Evolutionary conservation across 2,329 filamentous ascomycete species (phyloP), one percentile per base, ranked within the genome.

Genomic region (Clonostachys byssicola): DNA sequence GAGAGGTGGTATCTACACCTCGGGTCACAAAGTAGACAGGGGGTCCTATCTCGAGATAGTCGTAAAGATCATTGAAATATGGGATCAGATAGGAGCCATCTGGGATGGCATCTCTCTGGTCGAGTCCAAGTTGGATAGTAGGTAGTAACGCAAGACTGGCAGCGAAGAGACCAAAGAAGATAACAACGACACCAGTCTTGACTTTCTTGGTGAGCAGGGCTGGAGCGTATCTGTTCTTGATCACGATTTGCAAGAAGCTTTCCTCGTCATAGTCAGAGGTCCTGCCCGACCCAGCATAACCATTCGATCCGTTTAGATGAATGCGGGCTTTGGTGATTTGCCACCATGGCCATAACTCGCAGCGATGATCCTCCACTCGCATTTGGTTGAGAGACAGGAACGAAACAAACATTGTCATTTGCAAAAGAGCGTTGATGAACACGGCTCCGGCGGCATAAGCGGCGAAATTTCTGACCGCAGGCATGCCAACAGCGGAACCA

Each of bases 391-490:
- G 77, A 3, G 92, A 84, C 8, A 99, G 77, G 4, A 97, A 86
- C 1, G 95, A 92, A 38, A 96, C 81, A 61, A 99, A 99, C 83
- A 97, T 92, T 1, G 95, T 99, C 55, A 97, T 87, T 65, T 99
- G 94, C 6, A 99, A 73, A n/a, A 97, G 65, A 1, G 95, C 95
- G 62, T 99, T 99, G 75, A 99, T 92, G 57, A 97, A 85, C 12
- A 99, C 94, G 12, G 94, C 94, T 44, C 94, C 94, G 3, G 94
- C 92, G 12, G 94, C 94, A 62, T 99, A 99, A 4, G 92, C 85
- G 14, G 94, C 95, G 67, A 99, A 99, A 67, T 99, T 99, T 52
- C 91, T 84, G 40, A 99, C 95, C 3, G 94, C 94, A 14, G 95
- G 94, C 94, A 99, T 99, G 43, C 92, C 92, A 7, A 96, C 95